A percentile compares a stretch with the other conserved stretches of the same genome.
These are phyloP conservation scores for Vitis hybrid DNA, from an alignment of 177 flowering plant species.

Conservation along the genomic window DNA sequence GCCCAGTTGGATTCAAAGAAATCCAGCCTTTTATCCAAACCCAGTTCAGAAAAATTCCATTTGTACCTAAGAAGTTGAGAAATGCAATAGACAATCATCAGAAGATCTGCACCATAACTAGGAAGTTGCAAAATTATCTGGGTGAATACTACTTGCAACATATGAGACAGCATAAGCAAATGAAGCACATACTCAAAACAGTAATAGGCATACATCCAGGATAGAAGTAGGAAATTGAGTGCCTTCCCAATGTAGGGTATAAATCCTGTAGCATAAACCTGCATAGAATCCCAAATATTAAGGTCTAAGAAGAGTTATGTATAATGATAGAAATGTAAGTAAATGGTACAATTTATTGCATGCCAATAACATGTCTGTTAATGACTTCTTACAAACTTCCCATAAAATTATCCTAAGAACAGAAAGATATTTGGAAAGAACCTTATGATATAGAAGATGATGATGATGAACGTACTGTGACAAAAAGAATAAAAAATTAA, in stretches of 20 bases:
- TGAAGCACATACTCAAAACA: constrained; percentile 81
- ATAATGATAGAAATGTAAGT: background rate
- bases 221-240: constrained; percentile 75
- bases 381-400: background rate
- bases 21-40: constrained; percentile 78
- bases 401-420: background rate
- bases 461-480: background rate
- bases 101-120: background rate
- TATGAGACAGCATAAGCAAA: constrained; percentile 2
- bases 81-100: background rate
- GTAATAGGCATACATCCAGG: constrained; percentile 98
- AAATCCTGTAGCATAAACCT: constrained; percentile 78
- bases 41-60: constrained; percentile 80
- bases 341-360: background rate
- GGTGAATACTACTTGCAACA: background rate
- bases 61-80: constrained; percentile 63
- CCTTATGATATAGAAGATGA: background rate
- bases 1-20: constrained; percentile 97
- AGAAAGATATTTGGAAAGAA: background rate
- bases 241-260: constrained; percentile 79
- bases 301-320: background rate
- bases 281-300: constrained; percentile 15
- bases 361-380: background rate
- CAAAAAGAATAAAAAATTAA: background rate
- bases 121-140: too few species aligned